phyloP scores from a whole-genome alignment of 805 yeast species.

The Teunomyces stri region DNA sequence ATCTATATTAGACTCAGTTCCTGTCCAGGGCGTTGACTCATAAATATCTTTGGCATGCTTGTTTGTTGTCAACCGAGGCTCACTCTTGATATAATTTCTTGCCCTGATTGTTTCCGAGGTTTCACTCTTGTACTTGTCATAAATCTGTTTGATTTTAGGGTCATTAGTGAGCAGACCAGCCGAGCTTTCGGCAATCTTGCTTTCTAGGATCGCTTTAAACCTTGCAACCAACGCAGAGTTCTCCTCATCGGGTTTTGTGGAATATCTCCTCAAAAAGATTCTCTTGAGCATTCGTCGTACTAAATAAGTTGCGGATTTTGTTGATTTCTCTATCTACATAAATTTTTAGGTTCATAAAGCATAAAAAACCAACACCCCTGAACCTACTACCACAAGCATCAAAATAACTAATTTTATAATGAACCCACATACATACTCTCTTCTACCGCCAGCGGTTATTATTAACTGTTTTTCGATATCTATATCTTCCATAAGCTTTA shows the following conservation, averaged over 20 bases:
- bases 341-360: conserved; percentile 21
- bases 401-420: conserved; percentile 29
- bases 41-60: conserved; percentile 37
- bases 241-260: not conserved
- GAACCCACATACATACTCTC: conserved; percentile 32
- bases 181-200: conserved; percentile 9
- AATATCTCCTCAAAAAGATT: not conserved
- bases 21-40: conserved; percentile 55
- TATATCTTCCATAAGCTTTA: conserved; percentile 25
- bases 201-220: conserved; percentile 32
- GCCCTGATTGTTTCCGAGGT: conserved; percentile 8
- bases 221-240: conserved; percentile 30
- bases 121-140: conserved; percentile 12
- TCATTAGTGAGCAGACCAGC: conserved; percentile 15
- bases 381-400: conserved; percentile 28
- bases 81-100: conserved; percentile 27
- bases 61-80: conserved; percentile 23
- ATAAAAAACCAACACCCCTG: conserved; percentile 34
- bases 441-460: conserved; percentile 36
- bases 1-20: conserved; percentile 48
- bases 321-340: not conserved
- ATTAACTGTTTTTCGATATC: conserved; percentile 39
- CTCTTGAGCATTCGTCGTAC: not conserved
- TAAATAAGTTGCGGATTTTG: not conserved
- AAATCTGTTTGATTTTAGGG: conserved; percentile 15